Evolutionary conservation across 805 yeast species (phyloP).

Genomic region (Danielia oregonensis): DNA sequence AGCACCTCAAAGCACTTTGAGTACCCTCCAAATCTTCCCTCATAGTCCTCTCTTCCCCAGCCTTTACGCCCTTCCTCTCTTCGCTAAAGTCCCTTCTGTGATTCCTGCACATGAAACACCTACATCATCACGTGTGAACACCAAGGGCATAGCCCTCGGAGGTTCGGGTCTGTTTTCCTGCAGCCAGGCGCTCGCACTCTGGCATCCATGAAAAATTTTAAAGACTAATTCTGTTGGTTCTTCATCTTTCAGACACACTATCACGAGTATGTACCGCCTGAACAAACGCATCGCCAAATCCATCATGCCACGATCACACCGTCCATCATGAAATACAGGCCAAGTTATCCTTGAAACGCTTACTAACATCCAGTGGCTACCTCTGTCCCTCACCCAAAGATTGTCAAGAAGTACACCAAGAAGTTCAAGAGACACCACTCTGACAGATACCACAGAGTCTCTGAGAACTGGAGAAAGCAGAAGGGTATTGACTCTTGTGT

Average conservation of each 20-base stretch:
- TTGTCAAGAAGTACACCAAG: constrained; percentile 98
- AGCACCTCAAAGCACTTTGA: too few species aligned
- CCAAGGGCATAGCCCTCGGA: too few species aligned
- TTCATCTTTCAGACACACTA: constrained; percentile 16
- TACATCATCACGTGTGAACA: too few species aligned
- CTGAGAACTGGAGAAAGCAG: constrained; percentile 99
- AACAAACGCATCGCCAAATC: not conserved
- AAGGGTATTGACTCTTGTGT: constrained; percentile 99
- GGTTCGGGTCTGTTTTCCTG: constrained; percentile 7
- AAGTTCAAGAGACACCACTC: constrained; percentile 99
- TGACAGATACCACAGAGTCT: constrained; percentile 98
- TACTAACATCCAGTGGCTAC: constrained; percentile 71
- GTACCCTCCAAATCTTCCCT: too few species aligned
- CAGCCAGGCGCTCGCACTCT: constrained; percentile 9
- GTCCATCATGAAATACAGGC: not conserved
- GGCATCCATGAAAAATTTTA: constrained; percentile 20
- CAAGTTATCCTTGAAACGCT: not conserved
- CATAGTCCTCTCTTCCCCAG: too few species aligned
- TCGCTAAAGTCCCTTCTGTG: too few species aligned
- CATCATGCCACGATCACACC: too few species aligned
- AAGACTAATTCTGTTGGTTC: constrained; percentile 6
- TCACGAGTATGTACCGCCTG: constrained; percentile 16
- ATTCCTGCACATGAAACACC: too few species aligned
- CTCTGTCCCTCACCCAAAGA: constrained; percentile 63
- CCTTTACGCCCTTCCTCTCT: too few species aligned